Percentiles rank a stretch among this genome's conserved stretches.
Evolutionary conservation across 2,329 filamentous ascomycete genomes (phyloP).

Genomic region (Aphanocladium album): DNA sequence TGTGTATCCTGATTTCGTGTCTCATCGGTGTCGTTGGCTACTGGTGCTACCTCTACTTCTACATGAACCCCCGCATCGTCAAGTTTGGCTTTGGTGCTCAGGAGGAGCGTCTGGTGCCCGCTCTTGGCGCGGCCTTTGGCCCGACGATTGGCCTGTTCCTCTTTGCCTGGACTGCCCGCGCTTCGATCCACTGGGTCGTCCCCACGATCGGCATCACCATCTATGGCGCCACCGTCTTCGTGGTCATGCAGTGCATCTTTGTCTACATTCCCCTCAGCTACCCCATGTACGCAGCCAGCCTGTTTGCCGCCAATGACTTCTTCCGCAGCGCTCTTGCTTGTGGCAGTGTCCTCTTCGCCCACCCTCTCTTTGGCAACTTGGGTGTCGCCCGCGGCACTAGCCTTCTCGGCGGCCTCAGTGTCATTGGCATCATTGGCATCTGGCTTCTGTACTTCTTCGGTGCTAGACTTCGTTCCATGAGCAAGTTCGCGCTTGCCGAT

Average conservation of each 20-base stretch:
- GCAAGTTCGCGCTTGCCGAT: constrained; percentile 48
- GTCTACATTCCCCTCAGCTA: constrained; percentile 54
- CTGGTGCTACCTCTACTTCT: constrained; percentile 46
- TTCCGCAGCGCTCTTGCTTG: constrained; percentile 54
- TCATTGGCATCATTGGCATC: constrained; percentile 53
- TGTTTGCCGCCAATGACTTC: constrained; percentile 59
- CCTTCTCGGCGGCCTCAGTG: constrained; percentile 50
- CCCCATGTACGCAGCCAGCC: constrained; percentile 50
- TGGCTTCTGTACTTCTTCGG: constrained; percentile 56
- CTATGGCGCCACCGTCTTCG: constrained; percentile 46
- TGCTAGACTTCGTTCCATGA: constrained; percentile 47
- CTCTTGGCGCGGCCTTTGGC: constrained; percentile 46
- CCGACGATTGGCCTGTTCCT: constrained; percentile 57
- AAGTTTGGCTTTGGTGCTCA: constrained; percentile 45
- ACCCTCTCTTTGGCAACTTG: constrained; percentile 54
- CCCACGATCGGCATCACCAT: constrained; percentile 54
- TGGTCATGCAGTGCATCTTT: constrained; percentile 57
- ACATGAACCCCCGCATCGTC: constrained; percentile 45
- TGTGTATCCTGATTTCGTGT: constrained; percentile 54
- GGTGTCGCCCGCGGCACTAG: constrained; percentile 54
- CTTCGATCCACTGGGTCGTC: constrained; percentile 48
- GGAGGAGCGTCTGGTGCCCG: constrained; percentile 52
- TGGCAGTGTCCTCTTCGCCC: constrained; percentile 54
- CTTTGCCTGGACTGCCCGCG: constrained; percentile 53
- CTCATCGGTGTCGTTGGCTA: constrained; percentile 47